phyloP scores from a whole-genome alignment of 805 yeast species.

The Cephaloascus fragrans region DNA sequence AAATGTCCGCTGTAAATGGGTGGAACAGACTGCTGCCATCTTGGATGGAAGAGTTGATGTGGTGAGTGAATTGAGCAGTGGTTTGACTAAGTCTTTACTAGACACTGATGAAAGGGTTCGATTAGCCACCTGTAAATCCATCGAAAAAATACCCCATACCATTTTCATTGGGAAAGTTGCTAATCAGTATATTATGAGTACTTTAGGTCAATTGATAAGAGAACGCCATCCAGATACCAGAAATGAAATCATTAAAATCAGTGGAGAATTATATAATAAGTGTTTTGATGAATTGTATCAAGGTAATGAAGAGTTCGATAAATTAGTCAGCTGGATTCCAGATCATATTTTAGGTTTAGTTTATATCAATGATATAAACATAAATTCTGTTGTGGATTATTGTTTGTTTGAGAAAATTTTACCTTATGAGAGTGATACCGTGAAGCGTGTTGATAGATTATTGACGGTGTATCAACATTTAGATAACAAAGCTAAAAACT shows the following conservation, averaged over 20 bases:
- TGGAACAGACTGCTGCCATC: conserved; percentile 41
- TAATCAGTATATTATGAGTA: conserved; percentile 35
- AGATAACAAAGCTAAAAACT: conserved; percentile 46
- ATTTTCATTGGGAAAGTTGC: conserved; percentile 39
- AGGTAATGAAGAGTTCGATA: conserved; percentile 16
- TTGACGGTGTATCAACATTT: conserved; percentile 37
- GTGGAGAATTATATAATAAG: conserved; percentile 46
- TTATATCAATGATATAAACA: conserved; percentile 62
- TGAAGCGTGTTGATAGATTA: conserved; percentile 42
- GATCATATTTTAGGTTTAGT: conserved; percentile 52
- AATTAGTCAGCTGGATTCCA: conserved; percentile 45
- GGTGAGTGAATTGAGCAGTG: conserved; percentile 40
- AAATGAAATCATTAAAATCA: conserved; percentile 41
- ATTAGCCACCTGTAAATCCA: conserved; percentile 42
- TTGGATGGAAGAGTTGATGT: conserved; percentile 34
- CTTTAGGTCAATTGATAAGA: conserved; percentile 55
- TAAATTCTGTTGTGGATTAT: conserved; percentile 57
- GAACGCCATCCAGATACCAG: conserved; percentile 65
- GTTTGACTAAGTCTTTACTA: conserved; percentile 56
- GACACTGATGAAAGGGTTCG: conserved; percentile 74
- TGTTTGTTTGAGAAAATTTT: conserved; percentile 50
- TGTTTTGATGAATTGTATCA: conserved; percentile 20
- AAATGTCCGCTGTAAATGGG: conserved; percentile 62
- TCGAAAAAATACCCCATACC: conserved; percentile 36
- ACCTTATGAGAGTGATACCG: conserved; percentile 39